Evolutionary conservation across 2,329 filamentous ascomycete genomes (phyloP), one percentile per base, ranked within the genome.

Genomic region (Rhinocladiella similis): DNA sequence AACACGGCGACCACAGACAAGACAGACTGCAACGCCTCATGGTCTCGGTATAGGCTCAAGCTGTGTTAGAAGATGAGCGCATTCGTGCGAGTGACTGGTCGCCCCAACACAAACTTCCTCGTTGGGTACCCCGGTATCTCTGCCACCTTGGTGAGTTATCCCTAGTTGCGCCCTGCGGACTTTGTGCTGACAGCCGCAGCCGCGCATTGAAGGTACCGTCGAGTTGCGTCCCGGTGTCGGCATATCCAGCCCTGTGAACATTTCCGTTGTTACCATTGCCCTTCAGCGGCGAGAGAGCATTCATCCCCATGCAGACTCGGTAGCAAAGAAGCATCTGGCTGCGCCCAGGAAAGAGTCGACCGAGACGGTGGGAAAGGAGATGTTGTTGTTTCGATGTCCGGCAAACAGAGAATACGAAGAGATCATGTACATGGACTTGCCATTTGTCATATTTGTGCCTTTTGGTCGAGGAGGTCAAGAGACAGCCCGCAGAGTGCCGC

Each of bases 41-140:
- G 59, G 53, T 61, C 55, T 36, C 53, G 54, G 42, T 50, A 48
- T 60, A 54, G 50, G 54, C 39, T 46, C 47, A 38, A 55, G 50
- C 56, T 57, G 53, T 41, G 48, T 53, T 49, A 63, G 54, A 80
- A 74, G 67, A 86, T 86, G 80, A 83, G 87, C 75, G 89, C 89
- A 72, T 90, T 90, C 75, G 94, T 99, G 79, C 89, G 94, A 82
- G 91, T 99, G 77, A 96, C 91, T 66, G 94, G 94, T 72, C 92
- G 92, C 72, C 92, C 94, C 67, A 99, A 99, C 77, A 94, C 91
- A 77, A 94, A 90, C 77, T 97, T 96, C 72, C 82, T 97, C 63
- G 91, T 97, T 66, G 94, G 94, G 67, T 99, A 97, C 75, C 94
- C 94, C 54, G 94, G 94, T 66, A 97, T 99, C 74, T 97, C 93